phyloP scores from a whole-genome alignment of 2,329 filamentous ascomycete species.

The Nothophoma quercina region DNA sequence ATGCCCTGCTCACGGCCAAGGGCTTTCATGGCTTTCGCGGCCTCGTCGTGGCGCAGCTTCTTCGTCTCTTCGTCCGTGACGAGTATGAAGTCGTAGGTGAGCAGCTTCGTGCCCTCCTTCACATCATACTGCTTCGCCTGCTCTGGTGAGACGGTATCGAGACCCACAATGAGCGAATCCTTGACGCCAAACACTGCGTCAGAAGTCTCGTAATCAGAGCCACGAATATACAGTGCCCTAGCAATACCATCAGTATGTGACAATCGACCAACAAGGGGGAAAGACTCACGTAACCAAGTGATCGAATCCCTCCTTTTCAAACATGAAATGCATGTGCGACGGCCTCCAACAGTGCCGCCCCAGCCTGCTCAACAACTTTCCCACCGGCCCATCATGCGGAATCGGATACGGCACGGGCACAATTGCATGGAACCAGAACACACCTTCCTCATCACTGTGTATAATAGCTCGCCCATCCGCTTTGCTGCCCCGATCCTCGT shows the following conservation, averaged over 20 bases:
- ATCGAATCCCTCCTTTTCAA: conserved; percentile 66
- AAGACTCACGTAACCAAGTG: conserved; percentile 78
- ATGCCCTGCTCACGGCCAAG: conserved; percentile 67
- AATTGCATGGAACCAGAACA: conserved; percentile 86
- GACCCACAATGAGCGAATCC: conserved; percentile 66
- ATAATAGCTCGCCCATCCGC: conserved; percentile 79
- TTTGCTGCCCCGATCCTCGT: conserved; percentile 63
- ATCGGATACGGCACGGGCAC: conserved; percentile 87
- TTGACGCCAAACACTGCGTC: conserved; percentile 91
- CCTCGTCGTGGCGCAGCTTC: conserved; percentile 70
- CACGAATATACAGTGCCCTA: conserved; percentile 78
- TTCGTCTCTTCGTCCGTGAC: conserved; percentile 74
- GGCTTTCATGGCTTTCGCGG: conserved; percentile 70
- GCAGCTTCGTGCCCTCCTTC: conserved; percentile 66
- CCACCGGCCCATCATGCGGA: conserved; percentile 79
- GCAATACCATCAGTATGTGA: background rate
- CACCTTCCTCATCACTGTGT: conserved; percentile 72
- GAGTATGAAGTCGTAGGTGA: conserved; percentile 80
- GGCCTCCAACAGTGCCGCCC: conserved; percentile 48
- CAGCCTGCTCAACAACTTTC: conserved; percentile 38
- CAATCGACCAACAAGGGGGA: too few relatives aligned
- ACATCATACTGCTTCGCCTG: conserved; percentile 61
- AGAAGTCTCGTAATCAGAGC: conserved; percentile 81
- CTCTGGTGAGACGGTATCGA: conserved; percentile 37
- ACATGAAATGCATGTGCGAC: conserved; percentile 66